Evolutionary conservation across 2,329 filamentous ascomycete genomes (phyloP), one percentile per base, ranked within the genome.

Genomic region (Verticillium isaacii): DNA sequence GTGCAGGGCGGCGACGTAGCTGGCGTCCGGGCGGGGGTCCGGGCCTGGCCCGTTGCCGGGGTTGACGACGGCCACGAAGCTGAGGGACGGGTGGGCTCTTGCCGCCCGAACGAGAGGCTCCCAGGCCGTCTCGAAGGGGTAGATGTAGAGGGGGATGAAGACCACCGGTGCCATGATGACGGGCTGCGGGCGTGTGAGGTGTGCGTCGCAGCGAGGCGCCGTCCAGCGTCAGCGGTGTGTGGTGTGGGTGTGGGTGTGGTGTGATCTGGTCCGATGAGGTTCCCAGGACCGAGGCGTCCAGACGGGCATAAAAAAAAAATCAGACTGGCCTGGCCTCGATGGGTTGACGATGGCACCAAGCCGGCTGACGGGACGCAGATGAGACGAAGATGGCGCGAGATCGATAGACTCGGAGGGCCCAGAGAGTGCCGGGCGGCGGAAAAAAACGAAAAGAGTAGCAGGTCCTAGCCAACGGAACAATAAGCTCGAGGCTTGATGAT

Each of bases 141-240:
- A 74, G 39, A 74, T 74, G 71, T 74, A 74, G 25, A 74, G 66
- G 19, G 72, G 72, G 23, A 73, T 60, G 50, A 73, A 62, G 39
- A 73, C 62, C 57, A 72, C 69, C 5, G 68, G 66, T 23, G 45
- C 39, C 54, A 62, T 62, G 41, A 32, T 58, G 57, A 50, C 8
- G 17, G 14, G 2, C 15, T 32, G 29, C n/a, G 29, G 29, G 11
- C 29, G 56, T 15, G 17, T 19, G 36, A 41, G 32, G 45, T 36
- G 34, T 36, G 34, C 9, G 34, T 36, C 34, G 34, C 34, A 36
- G n/a, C 29, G 29, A 29, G 5, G 29, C 5, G 29, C 29, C 29
- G 29, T 29, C 29, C 29, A 29, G 29, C 5, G 29, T 6, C 5
- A 29, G 12, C 23, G 55, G 8, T 14, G 32, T 37, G 55, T 29